Percentiles rank a stretch among this genome's conserved stretches.
Evolutionary conservation across 1,139 yeast species (phyloP).

Genomic region (Blastobotrys capitulatus): DNA sequence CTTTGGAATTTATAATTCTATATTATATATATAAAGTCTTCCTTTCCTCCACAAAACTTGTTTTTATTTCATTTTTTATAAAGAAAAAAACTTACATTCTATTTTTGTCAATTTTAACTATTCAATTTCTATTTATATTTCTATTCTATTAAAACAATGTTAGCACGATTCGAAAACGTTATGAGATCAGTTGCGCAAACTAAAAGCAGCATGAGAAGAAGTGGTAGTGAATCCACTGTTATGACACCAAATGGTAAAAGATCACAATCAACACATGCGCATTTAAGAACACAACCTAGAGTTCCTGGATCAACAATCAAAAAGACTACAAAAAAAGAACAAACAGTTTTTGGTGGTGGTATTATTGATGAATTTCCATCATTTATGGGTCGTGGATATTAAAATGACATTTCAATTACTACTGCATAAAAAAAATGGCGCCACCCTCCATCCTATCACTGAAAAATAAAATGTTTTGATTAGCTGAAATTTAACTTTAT

Average conservation of each 20-base stretch:
- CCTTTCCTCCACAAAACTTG: no score
- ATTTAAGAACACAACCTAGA: background rate
- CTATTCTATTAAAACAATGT: background rate
- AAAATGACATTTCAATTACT: background rate
- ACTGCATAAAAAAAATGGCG: no score
- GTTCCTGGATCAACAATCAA: background rate
- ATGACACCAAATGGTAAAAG: background rate
- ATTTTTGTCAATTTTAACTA: no score
- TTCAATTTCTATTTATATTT: no score
- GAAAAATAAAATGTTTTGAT: no score
- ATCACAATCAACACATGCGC: background rate
- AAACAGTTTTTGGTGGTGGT: background rate
- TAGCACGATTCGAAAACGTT: background rate
- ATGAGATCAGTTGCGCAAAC: background rate
- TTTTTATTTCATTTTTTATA: no score
- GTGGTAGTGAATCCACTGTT: background rate
- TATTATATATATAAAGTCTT: no score
- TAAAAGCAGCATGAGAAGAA: background rate
- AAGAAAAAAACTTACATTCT: no score
- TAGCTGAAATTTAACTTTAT: no score
- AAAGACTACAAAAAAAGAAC: background rate
- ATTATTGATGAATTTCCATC: background rate
- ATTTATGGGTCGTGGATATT: conserved; percentile 2
- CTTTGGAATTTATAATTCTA: no score
- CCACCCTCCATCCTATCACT: no score